Conservation (phyloP, 2,329 filamentous ascomycete species). For the Atkinsonella texensis region DNA sequence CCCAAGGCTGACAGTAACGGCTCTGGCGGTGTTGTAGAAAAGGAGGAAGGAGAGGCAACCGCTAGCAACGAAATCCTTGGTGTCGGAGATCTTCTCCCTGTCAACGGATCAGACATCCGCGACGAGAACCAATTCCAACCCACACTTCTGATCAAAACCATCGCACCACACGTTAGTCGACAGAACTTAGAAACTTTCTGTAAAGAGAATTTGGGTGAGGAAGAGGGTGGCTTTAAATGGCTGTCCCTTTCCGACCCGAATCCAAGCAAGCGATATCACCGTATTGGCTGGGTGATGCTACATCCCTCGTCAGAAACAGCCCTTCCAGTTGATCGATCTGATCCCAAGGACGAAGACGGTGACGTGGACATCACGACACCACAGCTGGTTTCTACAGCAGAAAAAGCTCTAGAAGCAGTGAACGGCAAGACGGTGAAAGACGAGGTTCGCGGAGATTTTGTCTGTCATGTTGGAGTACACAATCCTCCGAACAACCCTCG, state of each 20-base stretch:
- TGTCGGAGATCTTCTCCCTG: slow-evolving; percentile 80
- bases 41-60: slow-evolving; percentile 89
- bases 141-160: slow-evolving; percentile 93
- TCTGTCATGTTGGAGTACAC: slow-evolving; percentile 93
- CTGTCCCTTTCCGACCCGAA: slow-evolving; percentile 94
- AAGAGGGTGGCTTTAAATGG: slow-evolving; percentile 88
- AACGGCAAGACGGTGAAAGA: slow-evolving; percentile 98
- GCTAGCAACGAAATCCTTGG: slow-evolving; percentile 86
- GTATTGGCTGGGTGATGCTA: slow-evolving; percentile 97
- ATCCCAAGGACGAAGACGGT: slow-evolving; percentile 58
- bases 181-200: slow-evolving; percentile 90
- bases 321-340: slow-evolving; percentile 55
- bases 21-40: slow-evolving; percentile 72
- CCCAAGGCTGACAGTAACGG: slow-evolving; percentile 90
- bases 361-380: slow-evolving; percentile 45
- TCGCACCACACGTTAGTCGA: slow-evolving; percentile 89
- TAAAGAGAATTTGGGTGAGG: slow-evolving; percentile 85
- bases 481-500: slow-evolving; percentile 74
- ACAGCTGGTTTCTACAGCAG: slow-evolving; percentile 48
- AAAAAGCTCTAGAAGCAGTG: slow-evolving; percentile 84
- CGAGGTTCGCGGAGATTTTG: slow-evolving; percentile 86
- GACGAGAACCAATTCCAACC: slow-evolving; percentile 84
- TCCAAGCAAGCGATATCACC: slow-evolving; percentile 90
- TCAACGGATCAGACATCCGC: slow-evolving; percentile 70
- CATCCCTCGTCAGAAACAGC: slow-evolving; percentile 62